A percentile compares a stretch with the other conserved stretches of the same genome.
Conservation (phyloP, 495 filamentous ascomycete species). For the Penicillium paxilli region DNA sequence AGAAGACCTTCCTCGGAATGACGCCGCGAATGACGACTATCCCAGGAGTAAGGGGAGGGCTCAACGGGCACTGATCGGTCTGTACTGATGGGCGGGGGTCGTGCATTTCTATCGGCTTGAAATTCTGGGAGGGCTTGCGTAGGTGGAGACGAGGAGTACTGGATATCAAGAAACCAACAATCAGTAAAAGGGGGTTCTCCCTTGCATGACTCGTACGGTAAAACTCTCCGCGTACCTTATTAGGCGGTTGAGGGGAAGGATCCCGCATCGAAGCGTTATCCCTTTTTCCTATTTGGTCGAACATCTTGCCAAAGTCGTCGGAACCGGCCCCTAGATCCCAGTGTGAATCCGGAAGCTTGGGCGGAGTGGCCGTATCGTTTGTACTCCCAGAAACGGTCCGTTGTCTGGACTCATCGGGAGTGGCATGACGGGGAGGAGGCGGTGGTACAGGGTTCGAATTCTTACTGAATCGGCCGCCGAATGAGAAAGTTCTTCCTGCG, state of each 20-base stretch:
- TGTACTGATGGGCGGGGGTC: conserved; percentile 57
- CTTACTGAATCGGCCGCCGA: conserved; percentile 51
- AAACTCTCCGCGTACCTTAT: conserved; percentile 20
- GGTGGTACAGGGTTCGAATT: conserved; percentile 35
- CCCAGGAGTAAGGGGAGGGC: conserved; percentile 67
- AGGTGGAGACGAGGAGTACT: conserved; percentile 27
- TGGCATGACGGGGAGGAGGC: conserved; percentile 44
- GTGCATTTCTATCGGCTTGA: conserved; percentile 22
- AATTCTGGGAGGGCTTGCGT: conserved; percentile 14
- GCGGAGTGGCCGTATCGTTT: conserved; percentile 67
- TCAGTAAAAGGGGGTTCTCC: conserved; percentile 20
- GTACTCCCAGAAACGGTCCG: conserved; percentile 58
- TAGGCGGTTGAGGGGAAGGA: conserved; percentile 18
- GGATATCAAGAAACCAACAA: neutral
- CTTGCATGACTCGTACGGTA: neutral
- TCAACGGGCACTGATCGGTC: conserved; percentile 57
- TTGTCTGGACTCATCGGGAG: conserved; percentile 34
- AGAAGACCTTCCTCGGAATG: conserved; percentile 65
- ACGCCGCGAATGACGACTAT: conserved; percentile 66
- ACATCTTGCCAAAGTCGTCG: conserved; percentile 69
- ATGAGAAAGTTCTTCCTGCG: conserved; percentile 73
- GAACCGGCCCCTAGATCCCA: conserved; percentile 49
- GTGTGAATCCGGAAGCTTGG: conserved; percentile 61
- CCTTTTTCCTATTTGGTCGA: conserved; percentile 60
- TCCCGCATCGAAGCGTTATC: conserved; percentile 38